A percentile compares a stretch with the other conserved stretches of the same genome.
These are phyloP conservation scores for Stropharia rugosoannulata DNA, from an alignment of 768 basidiomycete genomes.

Conservation along the genomic window DNA sequence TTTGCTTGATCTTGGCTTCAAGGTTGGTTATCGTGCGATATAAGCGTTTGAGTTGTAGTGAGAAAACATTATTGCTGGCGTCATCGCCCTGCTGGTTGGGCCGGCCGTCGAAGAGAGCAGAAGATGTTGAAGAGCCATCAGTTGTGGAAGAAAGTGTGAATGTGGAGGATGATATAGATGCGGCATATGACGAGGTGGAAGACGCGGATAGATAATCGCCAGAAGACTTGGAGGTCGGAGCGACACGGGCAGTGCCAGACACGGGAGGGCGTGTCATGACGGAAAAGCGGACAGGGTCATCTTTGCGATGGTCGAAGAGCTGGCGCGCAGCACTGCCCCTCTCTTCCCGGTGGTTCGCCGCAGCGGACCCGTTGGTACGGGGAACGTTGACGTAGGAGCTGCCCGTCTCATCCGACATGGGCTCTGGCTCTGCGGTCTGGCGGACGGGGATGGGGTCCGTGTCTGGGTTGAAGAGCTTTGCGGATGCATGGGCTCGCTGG, in stretches of 20 bases:
- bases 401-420: slow-evolving; percentile 56
- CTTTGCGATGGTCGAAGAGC: slow-evolving; percentile 86
- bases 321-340: slow-evolving; percentile 45
- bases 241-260: slow-evolving; percentile 32
- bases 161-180: slow-evolving; percentile 62
- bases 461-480: slow-evolving; percentile 73
- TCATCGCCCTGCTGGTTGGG: slow-evolving; percentile 41
- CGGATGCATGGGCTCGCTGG: slow-evolving; percentile 30
- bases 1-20: slow-evolving; percentile 70
- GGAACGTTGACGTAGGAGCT: slow-evolving; percentile 50
- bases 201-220: slow-evolving; percentile 75
- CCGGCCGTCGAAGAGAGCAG: slow-evolving; percentile 62
- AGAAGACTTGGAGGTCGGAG: slow-evolving; percentile 59
- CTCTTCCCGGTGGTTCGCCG: slow-evolving; percentile 24
- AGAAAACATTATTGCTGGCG: slow-evolving; percentile 64
- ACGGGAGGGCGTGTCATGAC: slow-evolving; percentile 53
- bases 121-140: slow-evolving; percentile 71
- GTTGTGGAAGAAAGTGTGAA: slow-evolving; percentile 81
- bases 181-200: slow-evolving; percentile 72
- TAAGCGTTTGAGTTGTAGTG: slow-evolving; percentile 73
- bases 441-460: slow-evolving; percentile 64
- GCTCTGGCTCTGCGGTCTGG: slow-evolving; percentile 63
- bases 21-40: slow-evolving; percentile 82
- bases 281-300: slow-evolving; percentile 88
- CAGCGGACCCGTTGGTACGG: slow-evolving; percentile 16